A percentile compares a stretch with the other conserved stretches of the same genome.
These are phyloP conservation scores for Boletus subcaerulescens DNA, from an alignment of 768 basidiomycete species.

Conservation along the genomic window DNA sequence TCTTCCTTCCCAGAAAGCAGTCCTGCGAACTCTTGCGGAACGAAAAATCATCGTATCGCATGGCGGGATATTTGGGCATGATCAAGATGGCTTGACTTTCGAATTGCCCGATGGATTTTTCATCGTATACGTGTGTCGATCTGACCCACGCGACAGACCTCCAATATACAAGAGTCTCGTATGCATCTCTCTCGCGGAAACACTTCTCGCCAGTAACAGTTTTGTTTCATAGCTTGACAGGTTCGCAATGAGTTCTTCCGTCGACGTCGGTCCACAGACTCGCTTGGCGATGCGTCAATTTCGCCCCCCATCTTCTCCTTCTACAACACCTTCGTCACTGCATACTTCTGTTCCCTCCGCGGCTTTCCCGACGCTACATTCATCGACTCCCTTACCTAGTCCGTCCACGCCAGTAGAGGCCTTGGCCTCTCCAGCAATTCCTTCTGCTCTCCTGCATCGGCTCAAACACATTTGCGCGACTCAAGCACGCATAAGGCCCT, in stretches of 20 bases:
- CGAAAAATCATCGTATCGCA: slow-evolving; percentile 44
- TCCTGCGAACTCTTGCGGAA: slow-evolving; percentile 52
- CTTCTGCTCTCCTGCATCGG: slow-evolving; percentile 28
- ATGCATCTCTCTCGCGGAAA: slow-evolving; percentile 24
- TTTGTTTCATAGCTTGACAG: slow-evolving; percentile 56
- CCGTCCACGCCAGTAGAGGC: slow-evolving; percentile 26
- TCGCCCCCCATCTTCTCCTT: slow-evolving; percentile 28
- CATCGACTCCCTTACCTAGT: slow-evolving; percentile 13
- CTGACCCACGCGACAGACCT: slow-evolving; percentile 63
- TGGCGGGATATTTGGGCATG: slow-evolving; percentile 12
- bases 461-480: slow-evolving; percentile 28
- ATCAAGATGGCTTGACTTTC: slow-evolving; percentile 29
- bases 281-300: slow-evolving; percentile 33
- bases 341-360: slow-evolving; percentile 29
- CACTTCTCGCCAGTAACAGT: not conserved
- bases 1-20: slow-evolving; percentile 52
- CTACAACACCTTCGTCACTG: slow-evolving; percentile 29
- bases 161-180: slow-evolving; percentile 64
- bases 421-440: slow-evolving; percentile 27
- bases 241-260: slow-evolving; percentile 72
- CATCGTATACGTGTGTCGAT: slow-evolving; percentile 67
- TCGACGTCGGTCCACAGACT: slow-evolving; percentile 46
- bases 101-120: slow-evolving; percentile 63
- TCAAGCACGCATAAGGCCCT: slow-evolving; percentile 46
- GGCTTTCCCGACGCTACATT: slow-evolving; percentile 17